phyloP scores from a whole-genome alignment of 306 rosid species.

The Rubus idaeus region DNA sequence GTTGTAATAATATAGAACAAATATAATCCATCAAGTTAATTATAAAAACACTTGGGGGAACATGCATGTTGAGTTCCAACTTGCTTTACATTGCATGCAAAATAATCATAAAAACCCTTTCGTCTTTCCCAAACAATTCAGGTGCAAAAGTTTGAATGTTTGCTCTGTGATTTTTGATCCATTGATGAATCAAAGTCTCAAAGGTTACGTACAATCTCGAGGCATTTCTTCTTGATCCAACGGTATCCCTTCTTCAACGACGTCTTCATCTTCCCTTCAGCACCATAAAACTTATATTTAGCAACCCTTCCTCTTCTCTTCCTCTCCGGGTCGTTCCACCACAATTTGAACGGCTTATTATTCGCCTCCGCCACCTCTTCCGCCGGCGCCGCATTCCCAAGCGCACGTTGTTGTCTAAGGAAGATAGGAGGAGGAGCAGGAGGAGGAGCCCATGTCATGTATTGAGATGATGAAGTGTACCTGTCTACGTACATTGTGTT shows the following conservation, averaged over 20 bases:
- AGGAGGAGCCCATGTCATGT: slow-evolving; percentile 8
- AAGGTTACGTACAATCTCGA: slow-evolving; percentile 25
- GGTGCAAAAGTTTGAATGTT: not conserved
- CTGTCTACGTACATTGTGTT: not conserved
- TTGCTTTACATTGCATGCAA: not conserved
- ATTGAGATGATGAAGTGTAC: slow-evolving; percentile 4
- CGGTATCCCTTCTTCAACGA: slow-evolving; percentile 42
- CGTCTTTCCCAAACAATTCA: not conserved
- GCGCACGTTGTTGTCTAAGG: not conserved
- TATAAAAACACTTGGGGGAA: not conserved
- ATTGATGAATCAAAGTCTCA: slow-evolving; percentile 6
- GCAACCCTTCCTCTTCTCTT: slow-evolving; percentile 53
- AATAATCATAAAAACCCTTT: not conserved
- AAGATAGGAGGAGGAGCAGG: not conserved
- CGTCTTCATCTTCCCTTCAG: slow-evolving; percentile 42
- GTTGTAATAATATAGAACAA: not conserved
- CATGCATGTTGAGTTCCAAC: not conserved
- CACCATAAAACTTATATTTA: slow-evolving; percentile 43
- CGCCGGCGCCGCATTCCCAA: not conserved
- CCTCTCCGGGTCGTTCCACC: slow-evolving; percentile 46
- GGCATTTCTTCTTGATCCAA: slow-evolving; percentile 46
- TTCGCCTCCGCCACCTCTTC: not conserved
- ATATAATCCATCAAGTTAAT: not conserved
- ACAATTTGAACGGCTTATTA: slow-evolving; percentile 4
- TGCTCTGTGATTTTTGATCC: not conserved